Percentiles rank a stretch among this genome's conserved stretches.
Evolutionary conservation across 116 monocot genomes (phyloP).

Genomic region (Dioscorea cayenensis): DNA sequence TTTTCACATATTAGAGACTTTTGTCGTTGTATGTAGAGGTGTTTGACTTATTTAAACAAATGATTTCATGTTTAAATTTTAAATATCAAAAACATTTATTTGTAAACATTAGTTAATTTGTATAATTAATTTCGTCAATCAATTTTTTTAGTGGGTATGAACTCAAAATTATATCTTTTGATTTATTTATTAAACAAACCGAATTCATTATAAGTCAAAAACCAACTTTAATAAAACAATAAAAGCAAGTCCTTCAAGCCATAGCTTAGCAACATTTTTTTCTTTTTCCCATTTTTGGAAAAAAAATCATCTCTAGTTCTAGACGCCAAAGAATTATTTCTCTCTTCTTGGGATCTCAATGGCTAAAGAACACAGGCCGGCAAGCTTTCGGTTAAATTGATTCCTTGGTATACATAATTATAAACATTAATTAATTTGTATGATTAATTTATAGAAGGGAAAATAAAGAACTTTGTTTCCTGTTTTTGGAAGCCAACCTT

Average conservation of each 20-base stretch:
- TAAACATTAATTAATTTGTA: neutral
- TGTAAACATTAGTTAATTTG: too few relatives aligned
- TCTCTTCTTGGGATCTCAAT: neutral
- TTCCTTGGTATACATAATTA: neutral
- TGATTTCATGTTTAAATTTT: too few relatives aligned
- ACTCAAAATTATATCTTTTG: too few relatives aligned
- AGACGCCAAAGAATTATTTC: neutral
- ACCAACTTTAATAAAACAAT: neutral
- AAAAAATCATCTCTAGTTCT: neutral
- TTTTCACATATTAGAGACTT: too few relatives aligned
- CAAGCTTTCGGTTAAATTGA: slow-evolving; percentile 9
- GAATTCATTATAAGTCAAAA: too few relatives aligned
- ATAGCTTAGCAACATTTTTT: neutral
- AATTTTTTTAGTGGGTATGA: too few relatives aligned
- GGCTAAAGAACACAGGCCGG: neutral
- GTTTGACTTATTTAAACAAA: too few relatives aligned
- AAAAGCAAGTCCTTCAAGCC: neutral
- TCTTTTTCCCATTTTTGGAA: neutral
- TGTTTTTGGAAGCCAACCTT: slow-evolving; percentile 6
- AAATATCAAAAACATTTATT: too few relatives aligned
- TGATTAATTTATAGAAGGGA: too few relatives aligned
- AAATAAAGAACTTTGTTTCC: slow-evolving; percentile 17
- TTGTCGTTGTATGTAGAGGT: too few relatives aligned
- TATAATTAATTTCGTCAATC: too few relatives aligned
- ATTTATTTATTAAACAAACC: too few relatives aligned